Evolutionary conservation across 129 eudicot genomes (phyloP).

Genomic region (Kitagawia praeruptora): DNA sequence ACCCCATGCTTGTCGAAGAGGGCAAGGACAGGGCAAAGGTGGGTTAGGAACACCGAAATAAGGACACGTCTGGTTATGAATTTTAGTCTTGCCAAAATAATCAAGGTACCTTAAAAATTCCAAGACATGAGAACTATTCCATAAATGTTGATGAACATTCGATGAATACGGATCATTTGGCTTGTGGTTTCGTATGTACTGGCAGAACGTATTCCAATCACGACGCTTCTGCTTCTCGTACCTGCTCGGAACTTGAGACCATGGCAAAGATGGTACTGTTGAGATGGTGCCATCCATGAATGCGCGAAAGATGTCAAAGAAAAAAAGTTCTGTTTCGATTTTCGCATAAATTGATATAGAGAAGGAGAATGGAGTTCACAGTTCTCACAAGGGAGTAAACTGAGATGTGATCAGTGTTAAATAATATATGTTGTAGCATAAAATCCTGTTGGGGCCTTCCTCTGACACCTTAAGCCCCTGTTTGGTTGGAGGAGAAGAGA

Average conservation of each 20-base stretch:
- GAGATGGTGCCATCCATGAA: slow-evolving; percentile 18
- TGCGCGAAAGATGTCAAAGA: background rate
- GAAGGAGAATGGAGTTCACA: background rate
- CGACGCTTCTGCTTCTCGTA: slow-evolving; percentile 89
- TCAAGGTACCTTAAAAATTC: slow-evolving; percentile 73
- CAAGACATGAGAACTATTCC: slow-evolving; percentile 81
- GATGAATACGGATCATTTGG: slow-evolving; percentile 16
- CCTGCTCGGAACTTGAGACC: slow-evolving; percentile 49
- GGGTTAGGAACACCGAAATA: slow-evolving; percentile 68
- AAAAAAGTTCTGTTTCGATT: no score
- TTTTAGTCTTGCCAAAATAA: slow-evolving; percentile 77
- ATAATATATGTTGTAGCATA: no score
- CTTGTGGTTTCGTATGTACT: slow-evolving; percentile 78
- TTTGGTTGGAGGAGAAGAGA: no score
- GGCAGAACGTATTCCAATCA: slow-evolving; percentile 89
- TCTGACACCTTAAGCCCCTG: no score
- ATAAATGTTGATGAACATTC: slow-evolving; percentile 33
- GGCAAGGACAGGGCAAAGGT: slow-evolving; percentile 81
- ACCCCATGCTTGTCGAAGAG: slow-evolving; percentile 84
- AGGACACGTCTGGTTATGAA: slow-evolving; percentile 67
- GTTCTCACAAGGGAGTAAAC: background rate
- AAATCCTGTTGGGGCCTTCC: no score
- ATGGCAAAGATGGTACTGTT: slow-evolving; percentile 28
- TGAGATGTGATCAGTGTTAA: background rate
- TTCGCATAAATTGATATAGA: background rate